A percentile compares a stretch with the other conserved stretches of the same genome.
Conservation (phyloP, 2,329 filamentous ascomycete genomes). For the Neopestalotiopsis clavispora region DNA sequence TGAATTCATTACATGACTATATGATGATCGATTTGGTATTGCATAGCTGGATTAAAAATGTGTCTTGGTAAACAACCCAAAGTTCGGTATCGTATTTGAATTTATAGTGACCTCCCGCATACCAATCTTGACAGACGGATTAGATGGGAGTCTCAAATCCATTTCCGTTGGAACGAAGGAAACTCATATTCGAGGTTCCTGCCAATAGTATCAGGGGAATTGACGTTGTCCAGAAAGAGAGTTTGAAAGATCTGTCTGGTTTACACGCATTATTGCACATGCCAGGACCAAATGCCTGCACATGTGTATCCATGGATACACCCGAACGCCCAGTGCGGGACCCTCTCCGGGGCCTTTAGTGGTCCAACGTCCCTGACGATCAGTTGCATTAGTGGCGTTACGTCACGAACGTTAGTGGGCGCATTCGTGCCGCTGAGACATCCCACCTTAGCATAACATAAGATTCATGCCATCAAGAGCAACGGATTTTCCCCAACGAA, state of each 20-base stretch:
- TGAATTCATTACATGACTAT: neutral
- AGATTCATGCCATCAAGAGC: slow-evolving; percentile 2
- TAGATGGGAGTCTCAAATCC: no score
- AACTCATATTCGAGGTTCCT: no score
- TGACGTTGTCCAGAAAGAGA: no score
- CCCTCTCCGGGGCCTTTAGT: neutral
- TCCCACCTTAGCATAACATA: slow-evolving; percentile 1
- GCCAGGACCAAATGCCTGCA: neutral
- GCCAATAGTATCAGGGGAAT: no score
- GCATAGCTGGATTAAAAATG: neutral
- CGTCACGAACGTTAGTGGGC: slow-evolving; percentile 4
- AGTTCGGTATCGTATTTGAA: no score
- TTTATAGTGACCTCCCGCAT: no score
- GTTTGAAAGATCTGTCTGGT: no score
- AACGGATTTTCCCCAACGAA: neutral
- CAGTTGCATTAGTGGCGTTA: slow-evolving; percentile 6
- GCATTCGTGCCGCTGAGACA: neutral
- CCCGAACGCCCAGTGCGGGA: neutral
- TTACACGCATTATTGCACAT: neutral
- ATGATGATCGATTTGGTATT: neutral
- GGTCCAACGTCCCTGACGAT: neutral
- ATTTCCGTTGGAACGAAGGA: no score
- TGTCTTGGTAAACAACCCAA: neutral
- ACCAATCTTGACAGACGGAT: no score
- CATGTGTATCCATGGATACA: no score